Evolutionary conservation across 2,329 filamentous ascomycete species (phyloP), one percentile per base, ranked within the genome.

Genomic region (Talaromyces rugulosus): DNA sequence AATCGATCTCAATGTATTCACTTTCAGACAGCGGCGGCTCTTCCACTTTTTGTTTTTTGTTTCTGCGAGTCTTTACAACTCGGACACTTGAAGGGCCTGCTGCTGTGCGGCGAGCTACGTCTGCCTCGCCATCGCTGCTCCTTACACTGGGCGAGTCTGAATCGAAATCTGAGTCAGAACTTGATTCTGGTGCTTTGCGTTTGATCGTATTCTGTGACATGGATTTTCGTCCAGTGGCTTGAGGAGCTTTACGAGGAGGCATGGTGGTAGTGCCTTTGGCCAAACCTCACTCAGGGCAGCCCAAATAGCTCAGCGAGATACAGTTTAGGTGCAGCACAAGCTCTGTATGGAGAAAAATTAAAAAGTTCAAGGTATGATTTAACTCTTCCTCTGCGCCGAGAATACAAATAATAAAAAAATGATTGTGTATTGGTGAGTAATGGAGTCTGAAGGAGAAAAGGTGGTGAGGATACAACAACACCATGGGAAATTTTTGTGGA

Each of bases 1-100:
- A 61, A 11, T 61, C 56, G n/a, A 61, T 63, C 56, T 63, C 62
- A 3, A 34, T 23, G n/a, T 47, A 60, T 12, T 60, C 54, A 16
- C 54, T 60, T 51, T 50, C 54, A 18, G 47, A 34, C 0, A 33
- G 4, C 16, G 14, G 4, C 12, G n/a, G 1, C 30, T 34, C n/a
- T 12, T 31, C 34, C 6, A 27, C 18, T 33, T 44, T 59, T 27
- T 51, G 61, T 40, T 40, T 54, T 52, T 62, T 59, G 14, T 40
- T 54, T 52, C 59, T 59, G 14, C 52, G 36, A 44, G 27, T 27
- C 27, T 3, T 42, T 28, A 8, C 16, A 2, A 11, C 50, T 16
- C 12, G 14, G 50, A 4, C 12, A 31, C 2, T 53, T 30, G 11
- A 8, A 18, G 14, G 9, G 3, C 5, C 28, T 53, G 14, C n/a